Conservation (phyloP, 768 basidiomycete genomes). For the Lentinula aciculospora region DNA sequence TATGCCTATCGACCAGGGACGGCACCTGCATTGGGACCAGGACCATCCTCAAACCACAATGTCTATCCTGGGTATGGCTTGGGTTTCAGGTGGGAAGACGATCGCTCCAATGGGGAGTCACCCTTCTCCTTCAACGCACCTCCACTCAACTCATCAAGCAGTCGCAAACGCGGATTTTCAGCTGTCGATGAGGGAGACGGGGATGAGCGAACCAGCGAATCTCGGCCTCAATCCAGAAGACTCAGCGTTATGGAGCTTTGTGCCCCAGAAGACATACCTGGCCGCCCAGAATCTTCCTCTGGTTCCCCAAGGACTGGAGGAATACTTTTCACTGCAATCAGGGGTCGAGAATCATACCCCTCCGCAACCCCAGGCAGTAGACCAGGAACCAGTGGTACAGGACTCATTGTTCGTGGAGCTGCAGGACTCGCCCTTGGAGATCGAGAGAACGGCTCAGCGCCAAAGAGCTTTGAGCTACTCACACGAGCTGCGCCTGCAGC, state of each 20-base stretch:
- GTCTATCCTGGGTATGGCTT: background rate
- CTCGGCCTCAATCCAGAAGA: conserved; percentile 4
- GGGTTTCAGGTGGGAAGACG: conserved; percentile 1
- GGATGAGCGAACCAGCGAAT: background rate
- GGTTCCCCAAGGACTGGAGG: background rate
- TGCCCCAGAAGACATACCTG: background rate
- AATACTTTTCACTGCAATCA: conserved; percentile 3
- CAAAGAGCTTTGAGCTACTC: conserved; percentile 4
- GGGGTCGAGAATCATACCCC: background rate
- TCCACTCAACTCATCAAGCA: background rate
- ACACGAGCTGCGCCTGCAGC: conserved; percentile 2
- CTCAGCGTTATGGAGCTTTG: conserved; percentile 8
- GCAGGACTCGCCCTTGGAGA: conserved; percentile 7
- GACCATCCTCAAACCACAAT: background rate
- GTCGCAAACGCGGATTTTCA: conserved; percentile 1
- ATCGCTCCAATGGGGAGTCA: background rate
- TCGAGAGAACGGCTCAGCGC: background rate
- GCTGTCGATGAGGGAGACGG: conserved; percentile 4
- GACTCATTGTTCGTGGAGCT: conserved; percentile 8
- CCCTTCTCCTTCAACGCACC: conserved; percentile 9
- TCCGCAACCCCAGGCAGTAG: background rate
- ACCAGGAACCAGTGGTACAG: conserved; percentile 6
- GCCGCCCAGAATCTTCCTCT: background rate
- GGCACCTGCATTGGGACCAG: background rate
- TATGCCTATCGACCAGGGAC: conserved; percentile 5